Base-by-base conservation (phyloP, 352 stramenopile species). In the Saprolegnia parasitica region DNA sequence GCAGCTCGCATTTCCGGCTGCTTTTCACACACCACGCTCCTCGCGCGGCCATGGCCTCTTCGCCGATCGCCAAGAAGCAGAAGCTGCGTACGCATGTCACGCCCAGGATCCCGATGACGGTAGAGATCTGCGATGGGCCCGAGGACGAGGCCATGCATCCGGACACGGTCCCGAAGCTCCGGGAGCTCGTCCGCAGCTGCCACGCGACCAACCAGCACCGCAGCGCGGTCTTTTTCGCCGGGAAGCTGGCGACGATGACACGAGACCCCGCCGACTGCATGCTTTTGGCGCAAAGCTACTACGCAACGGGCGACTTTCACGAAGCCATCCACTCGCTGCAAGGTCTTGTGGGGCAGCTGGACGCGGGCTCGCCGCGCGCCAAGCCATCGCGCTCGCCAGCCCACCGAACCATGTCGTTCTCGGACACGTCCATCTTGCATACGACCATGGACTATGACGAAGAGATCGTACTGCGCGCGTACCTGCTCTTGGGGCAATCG, bases 251-350 rank as follows among this genome's bases (percentile, higher is more conserved):
- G n/a, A 80, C 92, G 39, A 88, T 82, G 15, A 73, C 80, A 0
- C 55, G 24, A 1, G 67, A 86, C 35, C 71, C 79, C 1, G 46
- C 60, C 2, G 86, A 93, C 58, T 80, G 85, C 60, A 76, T 96
- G 52, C 72, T 96, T 37, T 91, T 95, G 63, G 86, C 86, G 5
- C 76, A 91, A 56, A 80, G 83, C 16, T 95, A 85, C 64, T 94
- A 81, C 26, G 20, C 74, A 15, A 89, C 86, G 29, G 71, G 73
- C 18, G 78, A 96, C 65, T 93, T 81, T 58, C 80, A 95, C 61
- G 83, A 86, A 39, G 83, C 87, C 20, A 92, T 95, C 57, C 82
- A 93, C 68, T 71, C 79, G 18, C 74, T 96, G 47, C 52, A 60
- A 24, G 52, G 24, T 9, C 52, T 60, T 26, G 52, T 60, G 13